A percentile compares a stretch with the other conserved stretches of the same genome.
Evolutionary conservation across 2,329 filamentous ascomycete species (phyloP).

Genomic region (Colletotrichum higginsianum): DNA sequence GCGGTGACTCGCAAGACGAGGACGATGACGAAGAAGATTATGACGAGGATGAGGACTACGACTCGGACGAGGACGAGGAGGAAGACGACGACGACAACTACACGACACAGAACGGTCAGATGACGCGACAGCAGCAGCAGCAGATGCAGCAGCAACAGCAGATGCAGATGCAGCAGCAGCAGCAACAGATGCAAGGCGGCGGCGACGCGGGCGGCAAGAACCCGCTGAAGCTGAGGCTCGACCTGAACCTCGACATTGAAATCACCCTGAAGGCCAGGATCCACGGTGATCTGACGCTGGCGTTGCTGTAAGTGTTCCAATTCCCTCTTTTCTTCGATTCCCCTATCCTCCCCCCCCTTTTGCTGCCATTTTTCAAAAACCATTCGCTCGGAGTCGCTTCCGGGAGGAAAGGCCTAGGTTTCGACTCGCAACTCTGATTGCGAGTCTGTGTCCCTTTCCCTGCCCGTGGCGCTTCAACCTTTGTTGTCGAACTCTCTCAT

Average conservation of each 20-base stretch:
- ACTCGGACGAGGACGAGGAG: conserved; percentile 27
- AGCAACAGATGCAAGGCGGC: conserved; percentile 47
- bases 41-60: conserved; percentile 45
- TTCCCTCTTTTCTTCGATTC: background rate
- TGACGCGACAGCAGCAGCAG: conserved; percentile 32
- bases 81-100: conserved; percentile 36
- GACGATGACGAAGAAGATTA: conserved; percentile 42
- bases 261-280: conserved; percentile 90
- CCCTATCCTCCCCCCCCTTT: too few relatives aligned
- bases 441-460: conserved; percentile 1
- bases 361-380: background rate
- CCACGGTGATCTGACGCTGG: conserved; percentile 85
- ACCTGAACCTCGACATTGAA: conserved; percentile 86
- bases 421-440: too few relatives aligned
- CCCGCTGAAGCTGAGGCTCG: conserved; percentile 45
- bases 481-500: background rate
- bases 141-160: conserved; percentile 44
- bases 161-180: conserved; percentile 47
- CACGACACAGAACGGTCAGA: conserved; percentile 30
- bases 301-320: conserved; percentile 72
- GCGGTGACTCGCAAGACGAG: conserved; percentile 41
- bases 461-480: conserved; percentile 20
- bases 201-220: conserved; percentile 44
- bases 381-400: background rate
- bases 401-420: background rate